A percentile compares a stretch with the other conserved stretches of the same genome.
phyloP scores from a whole-genome alignment of 345 rosid species.

The Aquilaria sinensis region DNA sequence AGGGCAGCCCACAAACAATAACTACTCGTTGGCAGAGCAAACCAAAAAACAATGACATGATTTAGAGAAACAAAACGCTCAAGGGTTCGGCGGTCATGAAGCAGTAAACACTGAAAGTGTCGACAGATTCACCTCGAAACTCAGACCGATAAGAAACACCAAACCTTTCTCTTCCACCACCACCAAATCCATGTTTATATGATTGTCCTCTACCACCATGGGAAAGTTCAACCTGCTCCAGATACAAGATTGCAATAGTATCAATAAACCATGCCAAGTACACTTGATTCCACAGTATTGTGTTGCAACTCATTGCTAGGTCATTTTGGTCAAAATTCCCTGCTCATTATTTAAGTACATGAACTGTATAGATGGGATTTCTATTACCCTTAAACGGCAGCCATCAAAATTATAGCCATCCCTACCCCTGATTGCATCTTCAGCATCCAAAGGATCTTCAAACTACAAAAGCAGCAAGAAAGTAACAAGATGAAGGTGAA shows the following conservation, averaged over 20 bases:
- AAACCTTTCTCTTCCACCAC: slow-evolving; percentile 24
- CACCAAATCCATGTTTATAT: slow-evolving; percentile 21
- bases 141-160: slow-evolving; percentile 16
- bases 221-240: slow-evolving; percentile 37
- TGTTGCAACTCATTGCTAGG: no score
- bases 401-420: slow-evolving; percentile 68
- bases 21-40: slow-evolving; percentile 4
- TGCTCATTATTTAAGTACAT: no score
- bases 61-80: neutral
- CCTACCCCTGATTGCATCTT: slow-evolving; percentile 54
- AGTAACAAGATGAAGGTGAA: neutral
- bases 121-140: slow-evolving; percentile 9
- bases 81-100: neutral
- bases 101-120: neutral
- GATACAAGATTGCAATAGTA: slow-evolving; percentile 1
- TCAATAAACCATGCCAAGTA: neutral
- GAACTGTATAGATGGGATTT: neutral
- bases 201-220: slow-evolving; percentile 35
- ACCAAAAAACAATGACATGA: neutral
- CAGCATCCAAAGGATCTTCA: slow-evolving; percentile 48
- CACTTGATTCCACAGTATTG: no score
- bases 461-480: slow-evolving; percentile 23
- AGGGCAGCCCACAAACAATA: slow-evolving; percentile 14
- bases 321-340: no score
- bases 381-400: slow-evolving; percentile 38